Evolutionary conservation across 2,329 filamentous ascomycete genomes (phyloP), one percentile per base, ranked within the genome.

Genomic region (Talaromyces sp.): DNA sequence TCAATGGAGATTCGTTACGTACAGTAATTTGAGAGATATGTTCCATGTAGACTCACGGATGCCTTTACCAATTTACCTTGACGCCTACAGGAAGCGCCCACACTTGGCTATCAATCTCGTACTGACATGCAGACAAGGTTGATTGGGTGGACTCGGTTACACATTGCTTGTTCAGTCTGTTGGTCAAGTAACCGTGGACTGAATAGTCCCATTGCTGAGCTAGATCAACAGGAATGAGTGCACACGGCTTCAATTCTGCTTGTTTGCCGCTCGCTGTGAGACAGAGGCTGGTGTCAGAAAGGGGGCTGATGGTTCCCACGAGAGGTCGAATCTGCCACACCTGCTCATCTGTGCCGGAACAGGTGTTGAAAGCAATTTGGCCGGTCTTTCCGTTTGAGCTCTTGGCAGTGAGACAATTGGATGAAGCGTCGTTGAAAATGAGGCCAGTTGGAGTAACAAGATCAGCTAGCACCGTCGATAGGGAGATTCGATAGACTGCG

Each of bases 391-490:
- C 59, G 7, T 54, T 54, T 6, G 56, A 43, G 22, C 35, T 43
- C 5, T 19, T 16, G 5, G 75, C 78, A 4, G 80, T 80, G 39
- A 84, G 71, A 66, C 80, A 82, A 35, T 77, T 75, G 10, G 78
- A 71, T 1, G 80, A 81, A 24, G 75, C 78, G 0, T 82, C 83
- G 68, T 84, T 83, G 71, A 84, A 83, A 58, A 84, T 79, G 69
- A 81, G 77, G 4, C 82, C 83, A 0, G 81, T 84, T 0, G 82
- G 81, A 9, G 74, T 75, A 10, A 75, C 69, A 35, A 60, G 33
- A 31, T 62, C 22, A 68, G 68, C 19, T 68, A 68, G 41, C 64
- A 73, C 19, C 70, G 69, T 5, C 64, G 73, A 71, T n/a, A 73
- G 67, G 6, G 78, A 75, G 39, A 84, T 72, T 45, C 82, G 76